These are phyloP conservation scores for Auxenochlorella protothecoides DNA, from an alignment of 139 green algal genomes.

Conservation along the genomic window DNA sequence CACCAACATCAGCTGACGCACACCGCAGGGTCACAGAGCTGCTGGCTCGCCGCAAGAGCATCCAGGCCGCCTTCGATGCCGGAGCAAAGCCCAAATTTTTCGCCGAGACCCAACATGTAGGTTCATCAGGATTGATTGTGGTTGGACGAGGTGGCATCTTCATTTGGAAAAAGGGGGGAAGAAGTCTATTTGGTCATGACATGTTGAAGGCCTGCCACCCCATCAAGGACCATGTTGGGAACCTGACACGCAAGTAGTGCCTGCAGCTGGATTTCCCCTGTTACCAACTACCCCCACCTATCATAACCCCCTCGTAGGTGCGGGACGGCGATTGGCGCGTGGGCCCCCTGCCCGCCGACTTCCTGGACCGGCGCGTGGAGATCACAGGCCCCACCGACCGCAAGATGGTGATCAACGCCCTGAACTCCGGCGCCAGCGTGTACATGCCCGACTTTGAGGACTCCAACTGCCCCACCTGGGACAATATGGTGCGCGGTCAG, in stretches of 20 bases:
- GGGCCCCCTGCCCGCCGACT: conserved; percentile 43
- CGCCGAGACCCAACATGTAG: conserved; percentile 38
- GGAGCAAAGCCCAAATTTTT: conserved; percentile 60
- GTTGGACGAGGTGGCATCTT: no score
- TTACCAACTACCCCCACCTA: background rate
- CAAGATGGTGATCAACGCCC: conserved; percentile 79
- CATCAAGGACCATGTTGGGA: no score
- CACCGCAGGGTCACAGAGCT: conserved; percentile 44
- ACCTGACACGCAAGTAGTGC: no score
- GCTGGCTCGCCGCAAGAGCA: conserved; percentile 37
- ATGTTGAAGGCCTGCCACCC: no score
- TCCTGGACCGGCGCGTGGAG: conserved; percentile 75
- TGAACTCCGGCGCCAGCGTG: conserved; percentile 47
- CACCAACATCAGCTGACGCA: no score
- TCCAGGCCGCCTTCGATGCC: conserved; percentile 47
- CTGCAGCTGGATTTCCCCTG: background rate
- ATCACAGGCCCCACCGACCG: conserved; percentile 79
- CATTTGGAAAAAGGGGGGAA: no score
- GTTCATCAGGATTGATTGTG: background rate
- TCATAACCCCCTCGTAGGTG: conserved; percentile 5
- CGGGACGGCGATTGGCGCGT: conserved; percentile 60
- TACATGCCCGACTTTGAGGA: conserved; percentile 89
- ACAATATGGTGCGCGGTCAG: conserved; percentile 23
- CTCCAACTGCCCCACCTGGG: conserved; percentile 74
- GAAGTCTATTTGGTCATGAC: no score